Evolutionary conservation across 139 green algal genomes (phyloP).

Genomic region (Trebouxia sp.): DNA sequence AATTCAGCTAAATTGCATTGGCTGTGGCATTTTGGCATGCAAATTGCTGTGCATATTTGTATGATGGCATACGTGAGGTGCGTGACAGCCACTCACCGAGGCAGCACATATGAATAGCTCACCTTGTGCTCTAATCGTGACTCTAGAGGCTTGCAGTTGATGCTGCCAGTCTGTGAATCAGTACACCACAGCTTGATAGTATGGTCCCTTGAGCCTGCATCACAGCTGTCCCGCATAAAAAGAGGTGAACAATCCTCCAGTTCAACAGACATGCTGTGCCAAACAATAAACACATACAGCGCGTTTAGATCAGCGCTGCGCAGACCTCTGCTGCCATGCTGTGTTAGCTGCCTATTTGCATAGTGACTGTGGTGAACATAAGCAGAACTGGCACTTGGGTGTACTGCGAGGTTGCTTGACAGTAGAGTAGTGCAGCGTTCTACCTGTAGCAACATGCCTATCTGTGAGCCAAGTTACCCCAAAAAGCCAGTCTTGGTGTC

Average conservation of each 20-base stretch:
- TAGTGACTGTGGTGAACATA: background rate
- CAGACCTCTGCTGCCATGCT: background rate
- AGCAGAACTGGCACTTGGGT: background rate
- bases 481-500: constrained; percentile 80
- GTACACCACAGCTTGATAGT: constrained; percentile 37
- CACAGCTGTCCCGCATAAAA: too few species aligned
- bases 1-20: too few species aligned
- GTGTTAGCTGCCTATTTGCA: background rate
- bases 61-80: background rate
- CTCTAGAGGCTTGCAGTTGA: constrained; percentile 2
- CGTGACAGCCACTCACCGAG: too few species aligned
- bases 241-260: too few species aligned
- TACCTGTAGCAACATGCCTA: constrained; percentile 58
- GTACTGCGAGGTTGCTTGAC: background rate
- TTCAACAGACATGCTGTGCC: too few species aligned
- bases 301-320: background rate
- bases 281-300: too few species aligned
- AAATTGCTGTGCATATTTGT: background rate
- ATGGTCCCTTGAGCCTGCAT: constrained; percentile 33
- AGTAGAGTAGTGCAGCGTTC: background rate
- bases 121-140: constrained; percentile 8
- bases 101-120: too few species aligned
- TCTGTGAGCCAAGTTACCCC: constrained; percentile 65
- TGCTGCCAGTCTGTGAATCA: background rate
- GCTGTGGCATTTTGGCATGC: too few species aligned